These are phyloP conservation scores for Coccomyxa sp. DNA, from an alignment of 139 green algal genomes.

Conservation along the genomic window DNA sequence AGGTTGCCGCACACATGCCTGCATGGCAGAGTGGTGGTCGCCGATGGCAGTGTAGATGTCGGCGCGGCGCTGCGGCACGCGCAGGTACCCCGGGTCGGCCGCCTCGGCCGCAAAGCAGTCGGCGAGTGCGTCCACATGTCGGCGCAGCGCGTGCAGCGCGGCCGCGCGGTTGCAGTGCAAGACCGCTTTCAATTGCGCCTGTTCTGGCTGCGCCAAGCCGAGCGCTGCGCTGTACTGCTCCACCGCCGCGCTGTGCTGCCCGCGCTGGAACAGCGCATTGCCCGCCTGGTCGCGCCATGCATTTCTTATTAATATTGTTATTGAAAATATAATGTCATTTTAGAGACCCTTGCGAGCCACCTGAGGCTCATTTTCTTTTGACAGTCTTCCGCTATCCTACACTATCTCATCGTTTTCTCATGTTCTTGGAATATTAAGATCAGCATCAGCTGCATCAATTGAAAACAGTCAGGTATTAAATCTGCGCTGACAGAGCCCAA, in stretches of 20 bases:
- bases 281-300: slow-evolving; percentile 19
- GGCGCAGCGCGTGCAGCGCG: slow-evolving; percentile 27
- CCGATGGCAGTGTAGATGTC: slow-evolving; percentile 47
- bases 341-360: background rate
- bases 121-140: slow-evolving; percentile 45
- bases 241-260: slow-evolving; percentile 26
- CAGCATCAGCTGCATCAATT: no score
- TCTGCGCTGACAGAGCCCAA: no score
- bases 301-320: background rate
- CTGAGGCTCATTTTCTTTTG: background rate
- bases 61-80: slow-evolving; percentile 42
- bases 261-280: slow-evolving; percentile 33
- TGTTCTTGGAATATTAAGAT: no score
- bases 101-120: slow-evolving; percentile 42
- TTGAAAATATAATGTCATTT: background rate
- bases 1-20: slow-evolving; percentile 2
- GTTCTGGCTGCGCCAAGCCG: slow-evolving; percentile 2
- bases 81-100: slow-evolving; percentile 39
- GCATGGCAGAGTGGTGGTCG: slow-evolving; percentile 30
- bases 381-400: background rate
- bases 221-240: slow-evolving; percentile 40
- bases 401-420: background rate
- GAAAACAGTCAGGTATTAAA: no score
- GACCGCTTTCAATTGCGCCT: slow-evolving; percentile 33
- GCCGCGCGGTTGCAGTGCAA: slow-evolving; percentile 54